Evolutionary conservation across 2,329 filamentous ascomycete species (phyloP).

Genomic region (Fusarium sororula): DNA sequence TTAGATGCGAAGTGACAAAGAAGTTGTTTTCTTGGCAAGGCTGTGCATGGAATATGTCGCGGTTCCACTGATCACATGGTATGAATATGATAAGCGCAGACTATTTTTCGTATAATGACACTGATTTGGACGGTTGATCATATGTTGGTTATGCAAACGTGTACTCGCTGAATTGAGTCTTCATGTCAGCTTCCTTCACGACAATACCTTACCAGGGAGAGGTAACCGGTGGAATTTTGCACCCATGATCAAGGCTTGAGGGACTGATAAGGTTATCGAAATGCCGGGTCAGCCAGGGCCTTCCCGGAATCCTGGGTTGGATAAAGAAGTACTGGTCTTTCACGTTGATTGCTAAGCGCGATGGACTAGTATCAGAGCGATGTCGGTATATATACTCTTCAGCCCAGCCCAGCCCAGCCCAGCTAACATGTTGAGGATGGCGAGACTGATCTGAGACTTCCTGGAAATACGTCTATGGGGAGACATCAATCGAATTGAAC

Average conservation of each 20-base stretch:
- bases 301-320: constrained; percentile 22
- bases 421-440: neutral
- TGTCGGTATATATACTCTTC: neutral
- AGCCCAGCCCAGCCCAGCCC: too few species aligned
- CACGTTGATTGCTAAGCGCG: neutral
- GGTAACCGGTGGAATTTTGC: neutral
- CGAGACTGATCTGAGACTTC: neutral
- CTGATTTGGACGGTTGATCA: neutral
- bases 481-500: neutral
- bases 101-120: neutral
- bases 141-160: neutral
- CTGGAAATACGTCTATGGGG: neutral
- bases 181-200: neutral
- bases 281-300: neutral
- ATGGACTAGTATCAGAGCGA: neutral
- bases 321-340: constrained; percentile 5
- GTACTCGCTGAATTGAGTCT: neutral
- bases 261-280: neutral
- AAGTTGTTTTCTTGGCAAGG: neutral
- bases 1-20: neutral
- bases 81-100: neutral
- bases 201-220: neutral
- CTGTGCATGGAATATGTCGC: neutral
- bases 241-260: neutral
- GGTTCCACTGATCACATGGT: neutral